phyloP scores from a whole-genome alignment of 2,329 filamentous ascomycete genomes.

The Pseudogymnoascus sp. region DNA sequence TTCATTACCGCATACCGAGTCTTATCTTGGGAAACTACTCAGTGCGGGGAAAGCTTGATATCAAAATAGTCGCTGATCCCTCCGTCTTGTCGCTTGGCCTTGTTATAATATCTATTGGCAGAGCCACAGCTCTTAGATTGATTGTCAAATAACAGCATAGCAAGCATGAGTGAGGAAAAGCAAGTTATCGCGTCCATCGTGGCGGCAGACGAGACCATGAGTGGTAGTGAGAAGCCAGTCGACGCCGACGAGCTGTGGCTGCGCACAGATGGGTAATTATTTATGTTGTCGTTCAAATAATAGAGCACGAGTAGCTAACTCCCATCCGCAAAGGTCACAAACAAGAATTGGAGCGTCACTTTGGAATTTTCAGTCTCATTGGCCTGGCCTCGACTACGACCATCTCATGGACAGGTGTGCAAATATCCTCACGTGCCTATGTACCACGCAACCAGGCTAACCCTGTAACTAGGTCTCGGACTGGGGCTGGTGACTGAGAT shows the following conservation, averaged over 20 bases:
- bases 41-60: conserved; percentile 3
- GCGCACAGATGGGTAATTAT: conserved; percentile 38
- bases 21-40: not conserved
- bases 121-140: not conserved
- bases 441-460: not conserved
- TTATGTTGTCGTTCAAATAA: not conserved
- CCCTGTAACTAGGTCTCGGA: conserved; percentile 31
- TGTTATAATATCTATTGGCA: not conserved
- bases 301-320: conserved; percentile 5
- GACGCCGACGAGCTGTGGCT: conserved; percentile 37
- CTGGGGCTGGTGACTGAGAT: conserved; percentile 41
- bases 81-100: not conserved
- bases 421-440: not conserved
- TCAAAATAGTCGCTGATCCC: conserved; percentile 1
- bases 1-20: not conserved
- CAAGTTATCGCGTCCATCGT: not conserved
- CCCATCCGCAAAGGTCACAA: conserved; percentile 34
- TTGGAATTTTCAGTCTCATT: conserved; percentile 41
- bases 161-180: conserved; percentile 1
- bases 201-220: not conserved
- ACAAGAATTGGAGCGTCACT: conserved; percentile 44
- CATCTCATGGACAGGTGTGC: conserved; percentile 38
- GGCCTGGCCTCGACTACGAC: conserved; percentile 44
- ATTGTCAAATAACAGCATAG: not conserved
- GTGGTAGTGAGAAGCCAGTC: not conserved